These are phyloP conservation scores for Fonsecaea pedrosoi DNA, from an alignment of 2,329 filamentous ascomycete species.

Conservation along the genomic window DNA sequence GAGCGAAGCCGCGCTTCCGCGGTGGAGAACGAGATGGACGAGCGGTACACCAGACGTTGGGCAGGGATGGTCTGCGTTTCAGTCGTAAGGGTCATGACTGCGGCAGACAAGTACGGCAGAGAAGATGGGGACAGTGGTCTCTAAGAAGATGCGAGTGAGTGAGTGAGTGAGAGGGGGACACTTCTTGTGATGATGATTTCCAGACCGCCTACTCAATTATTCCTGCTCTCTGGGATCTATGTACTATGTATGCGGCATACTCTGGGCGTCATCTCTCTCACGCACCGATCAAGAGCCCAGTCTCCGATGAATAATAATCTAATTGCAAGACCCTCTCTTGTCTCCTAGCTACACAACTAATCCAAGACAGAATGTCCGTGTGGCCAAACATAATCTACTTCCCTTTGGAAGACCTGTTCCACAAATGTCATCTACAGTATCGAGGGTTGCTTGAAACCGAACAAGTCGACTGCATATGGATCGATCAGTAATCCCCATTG, in stretches of 20 bases:
- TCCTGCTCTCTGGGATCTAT: no score
- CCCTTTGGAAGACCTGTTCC: not conserved
- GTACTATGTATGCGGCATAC: no score
- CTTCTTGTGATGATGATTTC: not conserved
- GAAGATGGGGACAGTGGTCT: not conserved
- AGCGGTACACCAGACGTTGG: constrained; percentile 23
- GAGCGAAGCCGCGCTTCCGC: constrained; percentile 27
- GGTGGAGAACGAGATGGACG: constrained; percentile 14
- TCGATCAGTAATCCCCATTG: constrained; percentile 3
- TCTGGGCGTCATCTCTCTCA: no score
- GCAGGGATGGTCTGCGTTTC: constrained; percentile 13
- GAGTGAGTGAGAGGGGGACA: not conserved
- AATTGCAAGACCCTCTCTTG: no score
- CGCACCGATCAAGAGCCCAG: no score
- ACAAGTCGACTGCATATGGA: not conserved
- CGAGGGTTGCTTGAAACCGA: not conserved
- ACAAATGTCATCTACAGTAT: not conserved
- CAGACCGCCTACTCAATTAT: no score
- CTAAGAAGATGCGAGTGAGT: not conserved
- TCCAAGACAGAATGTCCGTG: not conserved
- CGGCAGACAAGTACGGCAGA: not conserved
- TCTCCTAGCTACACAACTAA: not conserved
- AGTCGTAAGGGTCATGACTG: constrained; percentile 20
- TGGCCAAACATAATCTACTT: no score
- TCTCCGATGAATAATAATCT: no score